Conservation (phyloP, 345 rosid species). For the Angophora floribunda region DNA sequence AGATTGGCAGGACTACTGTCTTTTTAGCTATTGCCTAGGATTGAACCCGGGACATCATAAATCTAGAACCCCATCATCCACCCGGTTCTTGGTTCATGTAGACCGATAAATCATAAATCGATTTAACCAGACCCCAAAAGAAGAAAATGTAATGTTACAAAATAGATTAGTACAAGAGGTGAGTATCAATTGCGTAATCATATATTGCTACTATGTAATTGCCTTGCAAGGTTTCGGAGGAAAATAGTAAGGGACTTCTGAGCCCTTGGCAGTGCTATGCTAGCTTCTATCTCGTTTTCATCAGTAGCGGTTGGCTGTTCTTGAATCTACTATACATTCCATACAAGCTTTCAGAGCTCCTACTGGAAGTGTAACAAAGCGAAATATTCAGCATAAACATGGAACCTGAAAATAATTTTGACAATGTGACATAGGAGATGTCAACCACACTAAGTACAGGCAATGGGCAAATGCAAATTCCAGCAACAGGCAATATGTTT, state of each 20-base stretch:
- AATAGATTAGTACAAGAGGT: not conserved
- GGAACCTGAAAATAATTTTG: not conserved
- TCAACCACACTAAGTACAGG: not conserved
- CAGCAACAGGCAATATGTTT: not conserved
- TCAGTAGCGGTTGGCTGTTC: slow-evolving; percentile 12
- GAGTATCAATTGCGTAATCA: not conserved
- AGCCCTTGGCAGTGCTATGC: slow-evolving; percentile 22
- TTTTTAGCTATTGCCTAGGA: not conserved
- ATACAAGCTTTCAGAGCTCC: slow-evolving; percentile 76
- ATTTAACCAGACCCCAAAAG: not conserved
- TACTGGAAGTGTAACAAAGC: slow-evolving; percentile 6
- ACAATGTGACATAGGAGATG: not conserved
- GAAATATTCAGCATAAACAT: not conserved
- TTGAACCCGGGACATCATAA: not conserved
- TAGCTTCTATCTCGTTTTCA: slow-evolving; percentile 27
- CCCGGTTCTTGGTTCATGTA: not conserved
- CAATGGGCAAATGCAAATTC: not conserved
- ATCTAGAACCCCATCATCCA: not conserved
- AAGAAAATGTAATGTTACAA: not conserved
- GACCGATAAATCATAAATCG: not conserved
- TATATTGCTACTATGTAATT: slow-evolving; percentile 14
- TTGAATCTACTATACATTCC: slow-evolving; percentile 41
- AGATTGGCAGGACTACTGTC: not conserved
- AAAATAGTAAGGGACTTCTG: slow-evolving; percentile 48
- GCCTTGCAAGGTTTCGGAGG: slow-evolving; percentile 44